Percentiles rank a stretch among this genome's conserved stretches.
These are phyloP conservation scores for Paraphoma sp. DNA, from an alignment of 2,329 filamentous ascomycete species.

Conservation along the genomic window DNA sequence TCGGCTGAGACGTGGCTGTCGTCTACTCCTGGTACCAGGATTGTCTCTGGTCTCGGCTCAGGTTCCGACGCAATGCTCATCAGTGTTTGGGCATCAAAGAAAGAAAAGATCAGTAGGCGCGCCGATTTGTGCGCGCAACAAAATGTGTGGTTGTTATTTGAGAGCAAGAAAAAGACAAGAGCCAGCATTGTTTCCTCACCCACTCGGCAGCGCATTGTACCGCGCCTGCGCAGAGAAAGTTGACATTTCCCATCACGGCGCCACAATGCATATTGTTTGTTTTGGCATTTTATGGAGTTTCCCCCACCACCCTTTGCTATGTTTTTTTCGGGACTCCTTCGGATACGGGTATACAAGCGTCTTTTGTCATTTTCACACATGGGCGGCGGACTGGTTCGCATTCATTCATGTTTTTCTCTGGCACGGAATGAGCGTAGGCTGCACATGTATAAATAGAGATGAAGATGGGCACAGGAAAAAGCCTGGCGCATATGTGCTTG, in stretches of 20 bases:
- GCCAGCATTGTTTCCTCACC: background rate
- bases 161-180: background rate
- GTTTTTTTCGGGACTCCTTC: background rate
- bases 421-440: background rate
- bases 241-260: background rate
- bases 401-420: background rate
- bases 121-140: no score
- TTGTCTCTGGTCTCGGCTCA: no score
- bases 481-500: background rate
- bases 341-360: constrained; percentile 2
- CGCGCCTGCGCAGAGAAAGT: constrained; percentile 3
- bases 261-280: background rate
- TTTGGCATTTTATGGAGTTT: constrained; percentile 7
- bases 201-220: background rate
- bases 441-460: constrained; percentile 3
- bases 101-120: no score
- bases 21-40: no score
- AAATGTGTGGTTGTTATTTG: background rate
- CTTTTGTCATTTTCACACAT: background rate
- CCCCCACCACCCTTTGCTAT: background rate
- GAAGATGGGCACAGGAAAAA: background rate
- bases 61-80: no score
- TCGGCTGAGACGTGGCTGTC: no score
- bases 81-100: no score
- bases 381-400: background rate